phyloP scores from a whole-genome alignment of 345 rosid species.

The Populus euphratica region DNA sequence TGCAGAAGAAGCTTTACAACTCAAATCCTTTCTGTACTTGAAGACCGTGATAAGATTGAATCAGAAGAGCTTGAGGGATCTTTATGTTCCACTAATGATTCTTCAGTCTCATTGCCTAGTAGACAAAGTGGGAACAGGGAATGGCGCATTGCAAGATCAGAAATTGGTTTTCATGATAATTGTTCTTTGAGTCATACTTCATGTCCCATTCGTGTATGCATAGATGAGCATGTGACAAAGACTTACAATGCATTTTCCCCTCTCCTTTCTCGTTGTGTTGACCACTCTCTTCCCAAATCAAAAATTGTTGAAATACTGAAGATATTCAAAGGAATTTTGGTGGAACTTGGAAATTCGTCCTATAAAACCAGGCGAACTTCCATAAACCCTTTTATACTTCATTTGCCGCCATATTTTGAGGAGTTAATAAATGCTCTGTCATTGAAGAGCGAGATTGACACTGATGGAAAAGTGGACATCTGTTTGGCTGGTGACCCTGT shows the following conservation, averaged over 20 bases:
- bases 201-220: constrained; percentile 65
- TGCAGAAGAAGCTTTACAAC: constrained; percentile 38
- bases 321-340: constrained; percentile 44
- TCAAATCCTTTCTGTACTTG: constrained; percentile 44
- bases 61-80: constrained; percentile 55
- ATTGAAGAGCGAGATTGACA: too few relatives aligned
- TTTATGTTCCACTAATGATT: constrained; percentile 48
- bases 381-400: too few relatives aligned
- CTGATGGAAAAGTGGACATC: too few relatives aligned
- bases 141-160: constrained; percentile 73
- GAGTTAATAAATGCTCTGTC: too few relatives aligned
- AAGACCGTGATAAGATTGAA: constrained; percentile 65
- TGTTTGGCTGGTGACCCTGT: too few relatives aligned
- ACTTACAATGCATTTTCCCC: constrained; percentile 58
- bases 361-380: too few relatives aligned
- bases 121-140: constrained; percentile 85
- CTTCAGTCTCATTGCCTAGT: constrained; percentile 67
- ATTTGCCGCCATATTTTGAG: too few relatives aligned
- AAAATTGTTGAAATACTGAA: constrained; percentile 50
- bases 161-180: constrained; percentile 51
- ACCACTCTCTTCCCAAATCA: constrained; percentile 44
- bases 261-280: constrained; percentile 45
- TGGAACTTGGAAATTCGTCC: constrained; percentile 48
- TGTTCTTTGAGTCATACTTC: constrained; percentile 49
- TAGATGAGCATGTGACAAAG: constrained; percentile 75